A percentile compares a stretch with the other conserved stretches of the same genome.
Conservation (phyloP, 1,284 basidiomycete genomes). For the Puccinia hordei region DNA sequence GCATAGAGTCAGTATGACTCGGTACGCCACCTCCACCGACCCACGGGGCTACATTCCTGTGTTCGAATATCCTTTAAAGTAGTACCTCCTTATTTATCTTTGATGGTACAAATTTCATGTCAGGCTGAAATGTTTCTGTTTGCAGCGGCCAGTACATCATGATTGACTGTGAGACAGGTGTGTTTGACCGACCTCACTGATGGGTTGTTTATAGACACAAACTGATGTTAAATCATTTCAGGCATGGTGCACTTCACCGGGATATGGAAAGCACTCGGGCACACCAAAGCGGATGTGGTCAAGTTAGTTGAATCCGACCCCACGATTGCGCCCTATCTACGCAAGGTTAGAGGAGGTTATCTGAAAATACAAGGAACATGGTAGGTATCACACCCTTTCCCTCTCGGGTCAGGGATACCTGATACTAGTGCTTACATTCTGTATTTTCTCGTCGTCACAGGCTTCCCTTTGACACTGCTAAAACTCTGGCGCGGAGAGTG, state of each 20-base stretch:
- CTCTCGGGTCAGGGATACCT: neutral
- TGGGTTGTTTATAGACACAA: neutral
- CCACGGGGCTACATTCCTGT: constrained; percentile 82
- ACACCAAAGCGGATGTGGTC: constrained; percentile 73
- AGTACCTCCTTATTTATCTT: neutral
- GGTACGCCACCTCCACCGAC: constrained; percentile 82
- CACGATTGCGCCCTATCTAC: constrained; percentile 74
- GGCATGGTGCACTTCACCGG: constrained; percentile 52
- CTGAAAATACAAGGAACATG: constrained; percentile 84
- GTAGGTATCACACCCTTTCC: constrained; percentile 59
- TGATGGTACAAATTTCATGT: constrained; percentile 9
- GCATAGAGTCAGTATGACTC: constrained; percentile 77
- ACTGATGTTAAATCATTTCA: neutral
- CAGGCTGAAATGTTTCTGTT: constrained; percentile 12
- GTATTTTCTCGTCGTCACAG: constrained; percentile 64
- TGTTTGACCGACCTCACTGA: neutral
- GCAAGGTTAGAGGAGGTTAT: constrained; percentile 79
- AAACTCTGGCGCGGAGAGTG: constrained; percentile 64
- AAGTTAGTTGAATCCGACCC: constrained; percentile 85
- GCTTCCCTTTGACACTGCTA: constrained; percentile 50
- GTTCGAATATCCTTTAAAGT: constrained; percentile 78
- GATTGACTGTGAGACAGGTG: constrained; percentile 73
- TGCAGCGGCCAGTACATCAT: constrained; percentile 76
- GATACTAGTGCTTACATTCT: constrained; percentile 38
- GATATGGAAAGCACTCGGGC: constrained; percentile 53